phyloP scores from a whole-genome alignment of 1,139 yeast genomes.

The Williopsis jadinii region DNA sequence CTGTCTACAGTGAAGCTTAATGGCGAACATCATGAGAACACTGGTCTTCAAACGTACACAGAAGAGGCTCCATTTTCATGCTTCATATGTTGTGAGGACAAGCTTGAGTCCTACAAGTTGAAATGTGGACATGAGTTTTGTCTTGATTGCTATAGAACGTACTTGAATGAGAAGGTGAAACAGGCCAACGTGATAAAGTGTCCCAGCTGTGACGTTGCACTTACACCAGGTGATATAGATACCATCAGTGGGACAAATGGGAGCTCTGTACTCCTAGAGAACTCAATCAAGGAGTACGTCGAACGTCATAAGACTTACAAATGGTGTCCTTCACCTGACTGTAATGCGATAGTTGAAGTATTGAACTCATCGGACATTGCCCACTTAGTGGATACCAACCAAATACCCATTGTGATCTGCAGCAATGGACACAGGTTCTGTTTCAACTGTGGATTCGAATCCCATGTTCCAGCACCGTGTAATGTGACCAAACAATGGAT shows the following conservation, averaged over 20 bases:
- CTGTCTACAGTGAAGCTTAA: slow-evolving; percentile 18
- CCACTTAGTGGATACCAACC: slow-evolving; percentile 28
- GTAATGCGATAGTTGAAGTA: slow-evolving; percentile 54
- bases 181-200: slow-evolving; percentile 60
- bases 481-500: slow-evolving; percentile 65
- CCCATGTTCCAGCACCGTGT: slow-evolving; percentile 85
- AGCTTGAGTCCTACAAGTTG: slow-evolving; percentile 40
- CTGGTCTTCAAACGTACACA: no score
- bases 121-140: slow-evolving; percentile 72
- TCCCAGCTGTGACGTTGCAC: slow-evolving; percentile 41
- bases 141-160: slow-evolving; percentile 54
- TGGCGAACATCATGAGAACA: no score
- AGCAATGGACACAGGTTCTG: slow-evolving; percentile 67
- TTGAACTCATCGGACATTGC: slow-evolving; percentile 27
- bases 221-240: slow-evolving; percentile 29
- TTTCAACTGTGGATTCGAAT: slow-evolving; percentile 65
- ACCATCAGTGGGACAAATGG: slow-evolving; percentile 26
- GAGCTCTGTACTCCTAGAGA: slow-evolving; percentile 25
- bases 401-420: slow-evolving; percentile 66
- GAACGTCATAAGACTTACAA: slow-evolving; percentile 42
- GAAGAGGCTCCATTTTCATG: slow-evolving; percentile 33
- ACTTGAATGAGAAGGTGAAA: slow-evolving; percentile 44
- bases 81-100: slow-evolving; percentile 62
- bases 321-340: slow-evolving; percentile 90
- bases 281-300: slow-evolving; percentile 43